Conservation (phyloP, 2,329 filamentous ascomycete genomes). For the Chrysosporium keratinophilum region DNA sequence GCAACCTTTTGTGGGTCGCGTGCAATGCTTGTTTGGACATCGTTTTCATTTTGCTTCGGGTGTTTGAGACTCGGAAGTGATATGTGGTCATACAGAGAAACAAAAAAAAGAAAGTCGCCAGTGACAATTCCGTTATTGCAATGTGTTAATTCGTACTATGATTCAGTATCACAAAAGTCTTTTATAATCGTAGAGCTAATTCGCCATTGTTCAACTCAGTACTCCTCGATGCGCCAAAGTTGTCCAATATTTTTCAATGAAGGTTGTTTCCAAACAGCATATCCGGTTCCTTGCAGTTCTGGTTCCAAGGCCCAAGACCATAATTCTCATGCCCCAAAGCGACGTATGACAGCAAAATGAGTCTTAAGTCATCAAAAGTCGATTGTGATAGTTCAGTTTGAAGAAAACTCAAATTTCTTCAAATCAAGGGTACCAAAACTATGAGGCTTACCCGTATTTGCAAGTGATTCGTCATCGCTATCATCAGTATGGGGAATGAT, state of each 20-base stretch:
- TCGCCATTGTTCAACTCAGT: no score
- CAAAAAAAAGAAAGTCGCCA: not conserved
- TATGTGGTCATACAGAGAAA: not conserved
- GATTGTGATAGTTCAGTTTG: not conserved
- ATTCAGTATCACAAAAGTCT: not conserved
- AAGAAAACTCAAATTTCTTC: constrained; percentile 12
- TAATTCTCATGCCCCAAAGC: not conserved
- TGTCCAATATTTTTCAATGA: no score
- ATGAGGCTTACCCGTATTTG: constrained; percentile 1
- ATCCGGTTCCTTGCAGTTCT: no score
- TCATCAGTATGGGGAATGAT: constrained; percentile 43
- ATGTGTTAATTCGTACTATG: not conserved
- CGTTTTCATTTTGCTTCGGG: not conserved
- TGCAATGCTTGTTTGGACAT: not conserved
- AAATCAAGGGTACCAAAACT: constrained; percentile 12
- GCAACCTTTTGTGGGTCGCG: not conserved
- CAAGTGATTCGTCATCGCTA: constrained; percentile 22
- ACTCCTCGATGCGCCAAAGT: no score
- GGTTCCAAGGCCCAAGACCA: no score
- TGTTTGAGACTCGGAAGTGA: not conserved
- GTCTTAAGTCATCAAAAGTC: not conserved
- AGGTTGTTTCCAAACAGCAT: no score
- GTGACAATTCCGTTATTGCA: not conserved
- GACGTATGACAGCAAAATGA: not conserved
- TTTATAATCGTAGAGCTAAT: not conserved